Evolutionary conservation across 352 stramenopile species (phyloP), one percentile per base, ranked within the genome.

Genomic region (Phytophthora niederhauseri): DNA sequence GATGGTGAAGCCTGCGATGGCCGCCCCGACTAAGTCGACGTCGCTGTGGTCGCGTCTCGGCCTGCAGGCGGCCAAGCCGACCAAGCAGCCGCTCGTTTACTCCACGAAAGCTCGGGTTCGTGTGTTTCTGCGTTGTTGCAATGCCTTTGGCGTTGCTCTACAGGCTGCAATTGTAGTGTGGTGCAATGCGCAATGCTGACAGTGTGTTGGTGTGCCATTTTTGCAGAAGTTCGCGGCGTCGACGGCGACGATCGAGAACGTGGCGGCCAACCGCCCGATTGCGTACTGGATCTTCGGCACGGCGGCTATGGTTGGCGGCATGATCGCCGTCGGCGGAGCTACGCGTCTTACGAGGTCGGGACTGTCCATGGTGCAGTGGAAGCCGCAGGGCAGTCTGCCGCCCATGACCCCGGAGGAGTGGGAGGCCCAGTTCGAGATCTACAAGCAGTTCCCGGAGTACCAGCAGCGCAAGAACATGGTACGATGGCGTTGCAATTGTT

Each of bases 381-480:
- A 98, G 78, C 91, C 95, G 30, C 84, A 99, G 50, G 97, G 97
- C 12, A 89, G 85, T 0, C 70, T 98, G 31, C 97, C 97, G 49
- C 98, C 97, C 8, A 91, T 97, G 41, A 98, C 81, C 17, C 55
- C 83, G 0, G 89, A 87, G 26, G 97, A 99, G 70, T 99, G 98
- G 98, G 60, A 97, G 64, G 76, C 64, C 0, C 98, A 99, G 82
- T 99, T 99, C 66, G 93, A 97, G 28, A 90, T 97, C 50, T 99
- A 99, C 89, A 99, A 99, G 76, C 68, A 95, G 66, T 99, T 98
- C 79, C 98, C 98, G 1, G 98, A 99, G 80, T 99, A 90, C 79
- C 89, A 99, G 80, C 96, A 99, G 79, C 94, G 97, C 58, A 88
- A 96, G 68, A 85, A 86, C 68, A 96, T 95, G 85, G 80, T 96